Conservation (phyloP, 306 rosid genomes). For the Medicago lupulina region DNA sequence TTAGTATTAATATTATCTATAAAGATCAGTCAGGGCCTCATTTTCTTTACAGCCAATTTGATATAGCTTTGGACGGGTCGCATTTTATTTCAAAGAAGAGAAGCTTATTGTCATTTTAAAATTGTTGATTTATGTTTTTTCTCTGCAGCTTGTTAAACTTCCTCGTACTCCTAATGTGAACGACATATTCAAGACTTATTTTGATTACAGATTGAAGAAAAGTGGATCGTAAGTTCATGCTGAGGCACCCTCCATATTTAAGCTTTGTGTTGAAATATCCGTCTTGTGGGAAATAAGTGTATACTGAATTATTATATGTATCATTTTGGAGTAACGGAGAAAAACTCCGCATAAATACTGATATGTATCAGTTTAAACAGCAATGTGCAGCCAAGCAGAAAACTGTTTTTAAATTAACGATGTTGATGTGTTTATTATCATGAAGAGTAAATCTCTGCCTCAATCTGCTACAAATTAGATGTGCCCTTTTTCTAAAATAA, state of each 20-base stretch:
- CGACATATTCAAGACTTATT: constrained; percentile 72
- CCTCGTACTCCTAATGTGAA: constrained; percentile 86
- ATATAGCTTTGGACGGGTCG: constrained; percentile 3
- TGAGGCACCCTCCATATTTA: constrained; percentile 32
- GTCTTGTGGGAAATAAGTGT: constrained; percentile 8
- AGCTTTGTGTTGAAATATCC: constrained; percentile 25
- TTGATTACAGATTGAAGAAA: constrained; percentile 67
- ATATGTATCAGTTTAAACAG: constrained; percentile 20
- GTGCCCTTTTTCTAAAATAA: neutral
- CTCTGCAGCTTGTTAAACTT: constrained; percentile 87
- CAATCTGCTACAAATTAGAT: neutral
- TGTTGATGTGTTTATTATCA: constrained; percentile 13
- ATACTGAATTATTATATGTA: constrained; percentile 24
- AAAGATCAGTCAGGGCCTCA: constrained; percentile 22
- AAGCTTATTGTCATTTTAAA: constrained; percentile 30
- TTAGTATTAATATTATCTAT: constrained; percentile 13
- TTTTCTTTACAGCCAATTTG: constrained; percentile 29
- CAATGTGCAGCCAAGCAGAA: constrained; percentile 1
- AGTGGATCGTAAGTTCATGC: constrained; percentile 72
- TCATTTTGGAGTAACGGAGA: neutral
- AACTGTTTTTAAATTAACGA: constrained; percentile 2
- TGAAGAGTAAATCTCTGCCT: constrained; percentile 14
- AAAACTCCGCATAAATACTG: neutral
- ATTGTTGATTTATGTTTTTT: constrained; percentile 37
- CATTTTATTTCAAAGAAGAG: constrained; percentile 15